Conservation (phyloP, 306 rosid species). For the Ceratonia siliqua region DNA sequence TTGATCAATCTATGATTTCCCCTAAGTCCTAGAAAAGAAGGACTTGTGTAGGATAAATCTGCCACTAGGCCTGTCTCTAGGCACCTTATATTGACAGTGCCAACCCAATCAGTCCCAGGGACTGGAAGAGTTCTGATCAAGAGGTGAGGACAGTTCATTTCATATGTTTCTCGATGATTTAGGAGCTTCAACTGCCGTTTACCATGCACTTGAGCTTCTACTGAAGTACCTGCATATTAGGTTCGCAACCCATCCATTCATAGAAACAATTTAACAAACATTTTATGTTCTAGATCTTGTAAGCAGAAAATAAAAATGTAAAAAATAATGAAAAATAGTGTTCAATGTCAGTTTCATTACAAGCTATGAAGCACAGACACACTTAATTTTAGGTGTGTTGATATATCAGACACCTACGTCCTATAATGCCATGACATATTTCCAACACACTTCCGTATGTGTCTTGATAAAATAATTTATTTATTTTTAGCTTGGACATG, state of each 20-base stretch:
- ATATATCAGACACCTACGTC: too few species aligned
- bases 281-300: neutral
- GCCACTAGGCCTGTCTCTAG: conserved; percentile 72
- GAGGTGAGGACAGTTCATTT: conserved; percentile 73
- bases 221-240: conserved; percentile 64
- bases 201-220: conserved; percentile 69
- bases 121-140: conserved; percentile 61
- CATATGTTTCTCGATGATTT: conserved; percentile 85
- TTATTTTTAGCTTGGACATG: too few species aligned
- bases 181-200: conserved; percentile 67
- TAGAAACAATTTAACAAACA: too few species aligned
- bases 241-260: neutral
- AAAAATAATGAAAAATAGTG: neutral
- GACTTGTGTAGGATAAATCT: conserved; percentile 52
- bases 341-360: neutral
- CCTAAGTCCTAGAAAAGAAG: conserved; percentile 61
- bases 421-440: too few species aligned
- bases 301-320: neutral
- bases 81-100: conserved; percentile 56
- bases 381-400: too few species aligned
- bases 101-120: conserved; percentile 72
- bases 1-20: conserved; percentile 67
- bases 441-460: too few species aligned
- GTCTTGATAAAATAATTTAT: too few species aligned
- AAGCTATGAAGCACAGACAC: too few species aligned